These are phyloP conservation scores for Mercurialis annua DNA, from an alignment of 345 rosid genomes.

Conservation along the genomic window DNA sequence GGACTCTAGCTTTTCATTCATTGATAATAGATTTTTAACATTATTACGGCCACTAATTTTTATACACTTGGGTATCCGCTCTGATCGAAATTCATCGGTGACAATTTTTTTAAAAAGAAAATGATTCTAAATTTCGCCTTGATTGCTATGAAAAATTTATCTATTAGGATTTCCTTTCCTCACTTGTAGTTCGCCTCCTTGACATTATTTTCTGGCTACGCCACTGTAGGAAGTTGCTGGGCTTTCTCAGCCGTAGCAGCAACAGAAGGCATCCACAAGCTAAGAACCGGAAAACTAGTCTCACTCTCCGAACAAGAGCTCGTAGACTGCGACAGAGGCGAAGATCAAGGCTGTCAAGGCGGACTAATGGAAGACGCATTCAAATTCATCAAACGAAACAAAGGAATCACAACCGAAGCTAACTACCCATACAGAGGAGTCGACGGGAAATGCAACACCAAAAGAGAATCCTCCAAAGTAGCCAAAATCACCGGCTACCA, in stretches of 20 bases:
- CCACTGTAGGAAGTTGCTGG: conserved; percentile 30
- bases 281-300: conserved; percentile 9
- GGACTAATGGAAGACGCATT: conserved; percentile 31
- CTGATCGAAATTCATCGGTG: too few relatives aligned
- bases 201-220: too few relatives aligned
- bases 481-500: conserved; percentile 30
- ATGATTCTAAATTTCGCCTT: too few relatives aligned
- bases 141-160: too few relatives aligned
- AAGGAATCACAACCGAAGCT: conserved; percentile 23
- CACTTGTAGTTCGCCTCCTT: too few relatives aligned
- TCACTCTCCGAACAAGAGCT: conserved; percentile 24
- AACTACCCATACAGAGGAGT: conserved; percentile 26
- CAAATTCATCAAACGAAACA: conserved; percentile 20
- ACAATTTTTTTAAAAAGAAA: too few relatives aligned
- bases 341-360: conserved; percentile 31
- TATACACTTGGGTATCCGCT: too few relatives aligned
- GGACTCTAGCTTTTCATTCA: too few relatives aligned
- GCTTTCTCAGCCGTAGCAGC: conserved; percentile 31
- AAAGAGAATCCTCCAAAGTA: not conserved
- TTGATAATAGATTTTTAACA: too few relatives aligned
- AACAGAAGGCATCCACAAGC: conserved; percentile 18
- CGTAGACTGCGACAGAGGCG: conserved; percentile 21
- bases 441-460: conserved; percentile 14
- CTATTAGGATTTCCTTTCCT: too few relatives aligned
- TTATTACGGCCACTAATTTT: not conserved